Evolutionary conservation across 805 yeast species (phyloP).

Genomic region (Metschnikowia similis): DNA sequence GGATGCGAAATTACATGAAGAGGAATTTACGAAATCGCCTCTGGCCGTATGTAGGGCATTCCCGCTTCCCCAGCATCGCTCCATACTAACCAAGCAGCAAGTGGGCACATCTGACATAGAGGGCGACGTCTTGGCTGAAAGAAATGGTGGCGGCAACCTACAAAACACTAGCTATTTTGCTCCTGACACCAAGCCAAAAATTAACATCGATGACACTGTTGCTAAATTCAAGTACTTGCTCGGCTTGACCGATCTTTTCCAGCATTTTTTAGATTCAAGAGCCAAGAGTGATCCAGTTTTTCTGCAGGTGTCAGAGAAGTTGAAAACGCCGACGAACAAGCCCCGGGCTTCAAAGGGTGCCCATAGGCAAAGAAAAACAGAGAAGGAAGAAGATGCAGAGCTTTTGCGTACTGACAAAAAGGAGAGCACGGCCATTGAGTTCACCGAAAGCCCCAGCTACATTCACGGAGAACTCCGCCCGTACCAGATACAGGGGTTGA

Average conservation of each 20-base stretch:
- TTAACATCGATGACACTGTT: constrained; percentile 57
- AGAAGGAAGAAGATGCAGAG: constrained; percentile 75
- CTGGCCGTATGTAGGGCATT: constrained; percentile 13
- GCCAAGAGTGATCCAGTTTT: constrained; percentile 60
- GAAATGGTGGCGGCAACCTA: background rate
- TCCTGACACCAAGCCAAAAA: constrained; percentile 31
- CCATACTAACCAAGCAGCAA: constrained; percentile 3
- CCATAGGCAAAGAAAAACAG: constrained; percentile 63
- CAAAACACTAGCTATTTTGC: constrained; percentile 26
- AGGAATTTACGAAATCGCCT: constrained; percentile 12
- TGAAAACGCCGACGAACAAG: constrained; percentile 15
- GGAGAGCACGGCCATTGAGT: constrained; percentile 36
- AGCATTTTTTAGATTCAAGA: constrained; percentile 62
- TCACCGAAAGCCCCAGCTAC: constrained; percentile 48
- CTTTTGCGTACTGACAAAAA: constrained; percentile 53
- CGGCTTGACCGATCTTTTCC: constrained; percentile 61
- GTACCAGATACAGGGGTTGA: constrained; percentile 76
- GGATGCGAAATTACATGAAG: constrained; percentile 3
- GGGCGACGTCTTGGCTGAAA: background rate
- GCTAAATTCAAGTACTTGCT: constrained; percentile 64
- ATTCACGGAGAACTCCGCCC: constrained; percentile 61
- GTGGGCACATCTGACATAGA: constrained; percentile 4
- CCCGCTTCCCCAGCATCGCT: too few species aligned
- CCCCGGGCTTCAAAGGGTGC: constrained; percentile 13
- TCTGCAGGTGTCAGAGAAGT: constrained; percentile 45